Percentiles rank a stretch among this genome's conserved stretches.
phyloP scores from a whole-genome alignment of 768 basidiomycete genomes.

The Asterophora lycoperdoides region DNA sequence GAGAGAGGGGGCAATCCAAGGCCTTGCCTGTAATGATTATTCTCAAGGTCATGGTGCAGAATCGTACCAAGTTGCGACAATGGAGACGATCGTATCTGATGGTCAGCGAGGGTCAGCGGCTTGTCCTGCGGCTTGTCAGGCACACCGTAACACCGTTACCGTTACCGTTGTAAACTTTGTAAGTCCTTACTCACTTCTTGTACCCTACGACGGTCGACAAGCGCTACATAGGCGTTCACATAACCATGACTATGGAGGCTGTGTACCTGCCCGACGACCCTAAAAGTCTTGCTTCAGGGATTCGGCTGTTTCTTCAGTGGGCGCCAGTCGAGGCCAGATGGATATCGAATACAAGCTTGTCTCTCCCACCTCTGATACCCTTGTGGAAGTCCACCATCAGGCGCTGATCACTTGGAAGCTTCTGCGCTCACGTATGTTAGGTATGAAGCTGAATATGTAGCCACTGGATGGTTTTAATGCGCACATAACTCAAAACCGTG shows the following conservation, averaged over 20 bases:
- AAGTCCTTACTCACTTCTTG: not conserved
- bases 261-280: not conserved
- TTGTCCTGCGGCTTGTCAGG: too few relatives aligned
- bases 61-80: too few relatives aligned
- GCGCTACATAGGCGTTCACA: not conserved
- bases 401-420: not conserved
- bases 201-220: not conserved
- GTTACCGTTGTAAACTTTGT: too few relatives aligned
- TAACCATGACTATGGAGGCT: not conserved
- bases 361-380: not conserved
- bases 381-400: not conserved
- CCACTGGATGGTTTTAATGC: conserved; percentile 1
- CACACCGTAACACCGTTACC: too few relatives aligned
- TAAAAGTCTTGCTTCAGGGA: not conserved
- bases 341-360: not conserved
- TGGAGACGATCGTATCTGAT: not conserved
- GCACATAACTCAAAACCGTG: conserved; percentile 7
- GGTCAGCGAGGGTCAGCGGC: too few relatives aligned
- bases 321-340: not conserved
- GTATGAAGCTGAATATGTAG: not conserved
- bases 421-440: not conserved
- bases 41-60: conserved; percentile 32
- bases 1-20: not conserved
- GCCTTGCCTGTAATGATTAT: conserved; percentile 56
- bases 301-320: not conserved